Percentiles rank a stretch among this genome's conserved stretches.
Evolutionary conservation across 2,329 filamentous ascomycete species (phyloP).

Genomic region (Endocalyx cinctus): DNA sequence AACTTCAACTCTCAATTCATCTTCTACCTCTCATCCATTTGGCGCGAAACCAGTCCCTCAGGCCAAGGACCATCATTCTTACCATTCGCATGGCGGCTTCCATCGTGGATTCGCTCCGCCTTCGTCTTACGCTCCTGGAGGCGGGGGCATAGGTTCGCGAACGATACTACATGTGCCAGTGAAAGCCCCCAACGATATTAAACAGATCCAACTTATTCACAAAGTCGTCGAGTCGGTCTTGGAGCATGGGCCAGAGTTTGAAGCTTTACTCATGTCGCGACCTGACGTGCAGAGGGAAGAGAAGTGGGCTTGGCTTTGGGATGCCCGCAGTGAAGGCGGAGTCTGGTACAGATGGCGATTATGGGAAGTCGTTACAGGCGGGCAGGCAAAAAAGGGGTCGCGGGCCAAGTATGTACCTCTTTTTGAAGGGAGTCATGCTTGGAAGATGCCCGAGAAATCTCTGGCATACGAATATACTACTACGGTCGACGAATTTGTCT

Average conservation of each 20-base stretch:
- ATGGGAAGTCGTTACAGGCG: constrained; percentile 78
- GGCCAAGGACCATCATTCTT: constrained; percentile 28
- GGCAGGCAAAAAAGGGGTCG: constrained; percentile 35
- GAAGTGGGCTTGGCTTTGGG: constrained; percentile 92
- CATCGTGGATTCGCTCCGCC: constrained; percentile 71
- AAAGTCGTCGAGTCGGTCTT: constrained; percentile 78
- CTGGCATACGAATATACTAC: constrained; percentile 81
- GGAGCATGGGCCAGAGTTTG: constrained; percentile 78
- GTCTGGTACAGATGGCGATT: constrained; percentile 92
- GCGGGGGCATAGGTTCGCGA: constrained; percentile 38
- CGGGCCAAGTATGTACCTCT: constrained; percentile 56
- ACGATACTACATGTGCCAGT: constrained; percentile 63
- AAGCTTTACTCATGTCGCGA: constrained; percentile 85
- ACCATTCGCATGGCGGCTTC: constrained; percentile 39
- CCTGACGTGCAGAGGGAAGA: constrained; percentile 80
- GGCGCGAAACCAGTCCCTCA: constrained; percentile 65
- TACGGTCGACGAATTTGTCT: constrained; percentile 71
- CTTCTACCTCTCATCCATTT: constrained; percentile 61
- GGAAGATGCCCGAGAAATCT: constrained; percentile 68
- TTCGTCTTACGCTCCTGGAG: constrained; percentile 54
- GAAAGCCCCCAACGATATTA: constrained; percentile 70
- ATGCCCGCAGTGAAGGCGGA: constrained; percentile 71
- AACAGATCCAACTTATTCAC: constrained; percentile 78
- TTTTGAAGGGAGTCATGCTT: constrained; percentile 73
- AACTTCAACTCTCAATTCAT: constrained; percentile 34